Percentiles rank a stretch among this genome's conserved stretches.
Conservation (phyloP, 768 basidiomycete genomes). For the Pisolithus microcarpus region DNA sequence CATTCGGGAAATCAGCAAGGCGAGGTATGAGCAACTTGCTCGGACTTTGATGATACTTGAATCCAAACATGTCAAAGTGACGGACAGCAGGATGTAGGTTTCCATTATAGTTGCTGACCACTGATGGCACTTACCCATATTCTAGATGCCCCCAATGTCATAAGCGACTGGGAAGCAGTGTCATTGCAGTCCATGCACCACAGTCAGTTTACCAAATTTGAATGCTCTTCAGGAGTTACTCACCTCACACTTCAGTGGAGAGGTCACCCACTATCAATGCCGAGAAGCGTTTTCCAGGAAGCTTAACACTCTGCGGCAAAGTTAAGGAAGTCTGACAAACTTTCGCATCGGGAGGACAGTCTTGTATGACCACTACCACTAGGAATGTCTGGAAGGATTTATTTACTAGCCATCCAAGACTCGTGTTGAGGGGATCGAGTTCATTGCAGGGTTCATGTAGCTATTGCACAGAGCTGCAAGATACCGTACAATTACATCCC, state of each 20-base stretch:
- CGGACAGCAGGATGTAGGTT: slow-evolving; percentile 84
- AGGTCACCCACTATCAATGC: slow-evolving; percentile 96
- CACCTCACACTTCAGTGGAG: slow-evolving; percentile 50
- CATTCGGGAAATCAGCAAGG: slow-evolving; percentile 60
- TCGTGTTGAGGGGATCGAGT: no score
- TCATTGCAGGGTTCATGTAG: no score
- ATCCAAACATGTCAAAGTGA: slow-evolving; percentile 76
- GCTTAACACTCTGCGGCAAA: slow-evolving; percentile 34
- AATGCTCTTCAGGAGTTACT: not conserved
- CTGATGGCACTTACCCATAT: slow-evolving; percentile 2
- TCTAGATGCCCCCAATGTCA: slow-evolving; percentile 90
- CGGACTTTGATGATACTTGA: slow-evolving; percentile 69
- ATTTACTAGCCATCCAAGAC: no score
- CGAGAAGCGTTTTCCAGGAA: slow-evolving; percentile 71
- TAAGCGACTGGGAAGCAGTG: slow-evolving; percentile 86
- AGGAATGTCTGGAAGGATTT: no score
- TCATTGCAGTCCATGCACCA: slow-evolving; percentile 90
- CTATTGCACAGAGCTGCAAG: no score
- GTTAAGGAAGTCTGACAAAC: not conserved
- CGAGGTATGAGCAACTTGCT: slow-evolving; percentile 73
- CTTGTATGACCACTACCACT: no score
- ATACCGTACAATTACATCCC: no score
- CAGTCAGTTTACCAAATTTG: slow-evolving; percentile 39
- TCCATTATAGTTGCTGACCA: not conserved
- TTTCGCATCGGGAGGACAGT: not conserved